Conservation (phyloP, 345 rosid genomes). For the Citrus unshiu region DNA sequence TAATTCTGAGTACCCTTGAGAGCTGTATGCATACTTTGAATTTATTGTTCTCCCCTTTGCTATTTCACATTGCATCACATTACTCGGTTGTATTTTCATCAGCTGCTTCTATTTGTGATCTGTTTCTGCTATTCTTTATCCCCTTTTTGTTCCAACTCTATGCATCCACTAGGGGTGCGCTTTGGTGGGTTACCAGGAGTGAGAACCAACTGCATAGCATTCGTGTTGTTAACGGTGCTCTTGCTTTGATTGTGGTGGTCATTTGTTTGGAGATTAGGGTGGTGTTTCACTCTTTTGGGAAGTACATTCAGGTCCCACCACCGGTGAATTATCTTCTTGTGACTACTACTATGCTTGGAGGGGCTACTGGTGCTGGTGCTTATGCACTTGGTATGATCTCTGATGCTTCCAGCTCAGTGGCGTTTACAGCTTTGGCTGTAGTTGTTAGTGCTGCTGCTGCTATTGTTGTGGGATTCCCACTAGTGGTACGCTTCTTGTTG, state of each 20-base stretch:
- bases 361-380: conserved; percentile 85
- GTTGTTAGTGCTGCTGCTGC: conserved; percentile 92
- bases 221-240: conserved; percentile 79
- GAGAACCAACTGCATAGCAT: conserved; percentile 68
- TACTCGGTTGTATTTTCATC: conserved; percentile 74
- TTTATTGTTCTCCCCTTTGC: conserved; percentile 74
- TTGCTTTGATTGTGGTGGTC: conserved; percentile 81
- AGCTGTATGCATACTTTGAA: conserved; percentile 77
- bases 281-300: conserved; percentile 91
- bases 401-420: conserved; percentile 66
- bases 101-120: conserved; percentile 62
- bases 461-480: conserved; percentile 87
- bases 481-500: conserved; percentile 52
- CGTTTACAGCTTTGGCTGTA: conserved; percentile 77
- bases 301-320: conserved; percentile 92
- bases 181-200: conserved; percentile 91
- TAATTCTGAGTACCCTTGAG: conserved; percentile 74
- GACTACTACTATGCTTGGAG: conserved; percentile 87
- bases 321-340: conserved; percentile 88
- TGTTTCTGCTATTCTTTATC: conserved; percentile 79
- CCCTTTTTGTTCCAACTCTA: conserved; percentile 90
- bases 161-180: conserved; percentile 89
- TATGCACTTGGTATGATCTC: conserved; percentile 88
- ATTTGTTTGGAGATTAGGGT: conserved; percentile 92
- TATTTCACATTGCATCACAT: conserved; percentile 86